Base-by-base conservation (phyloP, 345 rosid species). In the Orychophragmus violaceus region DNA sequence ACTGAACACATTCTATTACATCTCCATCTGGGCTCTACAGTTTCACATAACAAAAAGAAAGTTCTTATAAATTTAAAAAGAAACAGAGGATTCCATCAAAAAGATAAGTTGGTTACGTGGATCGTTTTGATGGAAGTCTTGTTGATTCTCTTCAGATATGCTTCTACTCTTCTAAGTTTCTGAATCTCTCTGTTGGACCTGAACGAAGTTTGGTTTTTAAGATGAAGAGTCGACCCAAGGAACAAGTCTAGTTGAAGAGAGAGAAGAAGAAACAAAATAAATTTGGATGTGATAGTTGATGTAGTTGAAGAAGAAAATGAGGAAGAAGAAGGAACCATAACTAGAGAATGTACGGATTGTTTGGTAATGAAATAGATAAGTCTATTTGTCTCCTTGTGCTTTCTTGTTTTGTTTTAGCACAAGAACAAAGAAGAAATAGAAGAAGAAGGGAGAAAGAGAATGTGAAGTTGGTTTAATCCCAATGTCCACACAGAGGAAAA, bases 21-120 rank as follows among this genome's bases (percentile, higher is more conserved):
- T 94, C 99, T n/a, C 96, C 96, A 62, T 90, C 99, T 56, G 96
- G 95, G 48, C 99, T 94, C 99, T 94, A 81, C 68, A 75, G 53
- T n/a, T 27, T 23, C 21, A 59, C 4, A 42, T 3, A 52, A 61
- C 17, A 59, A 39, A n/a, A 32, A 50, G 52, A 2, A 35, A 17
- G 19, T 52, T 8, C 3, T 9, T 12, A 29, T 12, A 6, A 13
- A 27, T 17, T 57, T 33, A 3, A 60, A 49, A 24, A 65, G 29
- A 27, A 62, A 27, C 3, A 61, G 21, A 58, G 52, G 33, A 53
- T 52, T 32, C 3, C 5, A n/a, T 16, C 50, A 19, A 66, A 41
- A 29, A 2, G 33, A 48, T 70, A 45, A 12, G 48, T 42, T 41
- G 27, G 28, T 53, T 81, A 79, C 97, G 85, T 86, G 84, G 68